Evolutionary conservation across 257 asterid genomes (phyloP).

Genomic region (Solanum microdontum): DNA sequence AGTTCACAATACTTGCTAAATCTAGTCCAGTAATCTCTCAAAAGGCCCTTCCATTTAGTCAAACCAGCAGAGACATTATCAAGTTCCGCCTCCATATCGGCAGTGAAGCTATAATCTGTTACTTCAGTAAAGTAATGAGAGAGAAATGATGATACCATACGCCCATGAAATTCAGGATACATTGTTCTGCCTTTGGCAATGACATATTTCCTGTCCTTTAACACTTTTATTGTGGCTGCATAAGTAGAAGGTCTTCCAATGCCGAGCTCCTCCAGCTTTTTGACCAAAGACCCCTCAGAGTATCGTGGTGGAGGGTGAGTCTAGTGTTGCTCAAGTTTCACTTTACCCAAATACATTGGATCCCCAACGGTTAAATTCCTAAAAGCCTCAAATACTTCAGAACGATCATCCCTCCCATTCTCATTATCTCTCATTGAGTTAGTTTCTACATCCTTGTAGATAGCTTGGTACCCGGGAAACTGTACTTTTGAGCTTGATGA

Average conservation of each 20-base stretch:
- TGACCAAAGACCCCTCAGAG: slow-evolving; percentile 69
- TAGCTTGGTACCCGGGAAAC: slow-evolving; percentile 63
- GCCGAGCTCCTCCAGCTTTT: slow-evolving; percentile 92
- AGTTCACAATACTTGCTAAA: slow-evolving; percentile 71
- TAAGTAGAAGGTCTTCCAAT: slow-evolving; percentile 97
- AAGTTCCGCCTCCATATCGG: slow-evolving; percentile 94
- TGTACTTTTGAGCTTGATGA: slow-evolving; percentile 56
- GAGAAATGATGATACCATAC: slow-evolving; percentile 90
- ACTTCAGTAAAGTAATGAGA: slow-evolving; percentile 79
- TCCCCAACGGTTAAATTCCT: slow-evolving; percentile 45
- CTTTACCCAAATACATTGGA: slow-evolving; percentile 31
- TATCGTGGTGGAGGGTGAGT: slow-evolving; percentile 79
- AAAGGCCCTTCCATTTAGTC: slow-evolving; percentile 95
- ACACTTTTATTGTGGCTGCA: slow-evolving; percentile 75
- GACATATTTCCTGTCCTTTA: slow-evolving; percentile 73
- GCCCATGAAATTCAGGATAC: slow-evolving; percentile 86
- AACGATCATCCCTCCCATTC: slow-evolving; percentile 19
- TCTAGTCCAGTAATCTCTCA: slow-evolving; percentile 87
- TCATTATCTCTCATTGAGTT: slow-evolving; percentile 20
- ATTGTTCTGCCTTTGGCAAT: slow-evolving; percentile 46
- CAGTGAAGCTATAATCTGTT: slow-evolving; percentile 87
- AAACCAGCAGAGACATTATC: slow-evolving; percentile 87
- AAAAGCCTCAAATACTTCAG: slow-evolving; percentile 36
- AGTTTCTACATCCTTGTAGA: slow-evolving; percentile 52
- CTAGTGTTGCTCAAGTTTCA: slow-evolving; percentile 52